These are phyloP conservation scores for Euptelea pleiosperma DNA, from an alignment of 164 flowering plant species.

Conservation along the genomic window DNA sequence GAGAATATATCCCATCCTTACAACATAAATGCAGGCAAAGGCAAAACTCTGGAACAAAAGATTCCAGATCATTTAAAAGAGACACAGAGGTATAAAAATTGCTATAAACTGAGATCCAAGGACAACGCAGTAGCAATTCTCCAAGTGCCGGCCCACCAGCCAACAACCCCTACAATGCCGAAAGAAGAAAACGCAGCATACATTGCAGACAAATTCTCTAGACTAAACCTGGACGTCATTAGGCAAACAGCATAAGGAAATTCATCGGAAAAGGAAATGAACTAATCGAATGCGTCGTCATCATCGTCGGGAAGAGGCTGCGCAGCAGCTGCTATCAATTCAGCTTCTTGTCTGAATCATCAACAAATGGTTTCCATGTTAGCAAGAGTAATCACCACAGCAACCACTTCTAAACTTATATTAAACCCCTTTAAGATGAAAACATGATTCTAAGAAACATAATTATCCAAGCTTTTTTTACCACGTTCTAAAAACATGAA, in stretches of 20 bases:
- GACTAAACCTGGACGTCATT: too few species aligned
- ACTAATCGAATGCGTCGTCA: conserved; percentile 27
- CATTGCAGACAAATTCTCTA: too few species aligned
- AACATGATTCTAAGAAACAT: too few species aligned
- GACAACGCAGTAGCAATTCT: background rate
- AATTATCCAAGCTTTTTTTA: too few species aligned
- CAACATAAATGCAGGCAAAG: background rate
- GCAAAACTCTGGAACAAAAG: background rate
- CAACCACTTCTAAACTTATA: too few species aligned
- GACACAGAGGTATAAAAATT: background rate
- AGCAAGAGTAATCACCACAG: too few species aligned
- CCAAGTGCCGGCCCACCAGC: background rate
- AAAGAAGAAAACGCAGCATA: background rate
- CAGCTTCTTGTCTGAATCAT: conserved; percentile 30
- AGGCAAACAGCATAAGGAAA: too few species aligned
- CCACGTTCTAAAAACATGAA: too few species aligned
- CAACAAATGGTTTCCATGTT: background rate
- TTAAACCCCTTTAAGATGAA: too few species aligned
- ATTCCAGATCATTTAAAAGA: background rate
- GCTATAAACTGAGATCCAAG: too few species aligned
- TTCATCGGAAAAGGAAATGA: background rate
- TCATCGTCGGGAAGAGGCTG: conserved; percentile 39
- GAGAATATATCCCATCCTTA: background rate
- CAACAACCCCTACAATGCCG: background rate
- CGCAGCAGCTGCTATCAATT: conserved; percentile 18